phyloP scores from a whole-genome alignment of 306 rosid genomes.

The Castanea sativa region DNA sequence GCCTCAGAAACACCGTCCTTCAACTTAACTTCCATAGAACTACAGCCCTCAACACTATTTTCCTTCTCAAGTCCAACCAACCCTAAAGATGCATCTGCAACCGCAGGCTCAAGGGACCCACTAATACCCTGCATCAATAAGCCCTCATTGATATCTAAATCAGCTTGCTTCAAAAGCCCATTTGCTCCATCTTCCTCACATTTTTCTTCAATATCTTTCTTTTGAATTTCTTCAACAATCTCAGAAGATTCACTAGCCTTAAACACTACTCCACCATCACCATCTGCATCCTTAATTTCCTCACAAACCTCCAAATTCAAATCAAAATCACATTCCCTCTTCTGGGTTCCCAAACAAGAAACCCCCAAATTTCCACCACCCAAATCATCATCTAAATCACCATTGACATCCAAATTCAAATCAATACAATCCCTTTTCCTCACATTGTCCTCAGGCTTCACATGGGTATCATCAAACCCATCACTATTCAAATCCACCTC shows the following conservation, averaged over 20 bases:
- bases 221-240: slow-evolving; percentile 27
- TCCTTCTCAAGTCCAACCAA: slow-evolving; percentile 34
- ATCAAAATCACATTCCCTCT: slow-evolving; percentile 69
- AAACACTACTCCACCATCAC: slow-evolving; percentile 26
- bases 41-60: slow-evolving; percentile 27
- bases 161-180: slow-evolving; percentile 32
- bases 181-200: slow-evolving; percentile 23
- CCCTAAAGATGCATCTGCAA: slow-evolving; percentile 22
- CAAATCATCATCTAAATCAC: slow-evolving; percentile 44
- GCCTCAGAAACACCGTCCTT: slow-evolving; percentile 49
- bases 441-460: slow-evolving; percentile 19
- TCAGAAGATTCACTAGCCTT: slow-evolving; percentile 28
- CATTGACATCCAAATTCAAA: slow-evolving; percentile 70
- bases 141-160: slow-evolving; percentile 29
- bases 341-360: slow-evolving; percentile 27
- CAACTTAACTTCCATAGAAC: slow-evolving; percentile 35
- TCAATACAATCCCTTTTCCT: slow-evolving; percentile 59
- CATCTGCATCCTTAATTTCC: slow-evolving; percentile 45
- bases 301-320: slow-evolving; percentile 77
- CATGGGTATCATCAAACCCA: slow-evolving; percentile 26
- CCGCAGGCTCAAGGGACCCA: slow-evolving; percentile 14
- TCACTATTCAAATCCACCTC: slow-evolving; percentile 41
- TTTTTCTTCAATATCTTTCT: slow-evolving; percentile 21
- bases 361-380: slow-evolving; percentile 17
- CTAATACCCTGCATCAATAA: slow-evolving; percentile 14